Evolutionary conservation across 257 asterid genomes (phyloP).

Genomic region (Salvia hispanica): DNA sequence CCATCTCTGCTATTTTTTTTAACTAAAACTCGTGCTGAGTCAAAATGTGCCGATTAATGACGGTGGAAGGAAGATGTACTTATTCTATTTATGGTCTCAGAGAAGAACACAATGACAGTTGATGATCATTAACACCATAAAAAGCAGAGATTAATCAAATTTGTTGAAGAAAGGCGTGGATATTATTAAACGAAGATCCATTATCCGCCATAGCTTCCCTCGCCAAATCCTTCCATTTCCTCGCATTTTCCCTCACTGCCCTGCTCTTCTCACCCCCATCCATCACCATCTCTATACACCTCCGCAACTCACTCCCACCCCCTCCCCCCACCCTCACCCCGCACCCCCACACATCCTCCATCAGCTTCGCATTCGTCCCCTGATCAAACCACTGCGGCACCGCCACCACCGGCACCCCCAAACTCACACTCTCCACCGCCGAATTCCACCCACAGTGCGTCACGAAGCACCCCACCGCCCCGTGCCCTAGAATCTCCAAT

Average conservation of each 20-base stretch:
- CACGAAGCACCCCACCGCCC: slow-evolving; percentile 55
- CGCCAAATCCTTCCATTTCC: slow-evolving; percentile 42
- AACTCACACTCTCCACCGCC: slow-evolving; percentile 48
- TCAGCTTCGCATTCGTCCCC: slow-evolving; percentile 55
- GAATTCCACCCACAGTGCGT: slow-evolving; percentile 78
- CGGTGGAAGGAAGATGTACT: too few species aligned
- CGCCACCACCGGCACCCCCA: slow-evolving; percentile 53
- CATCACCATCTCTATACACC: slow-evolving; percentile 38
- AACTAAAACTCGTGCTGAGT: too few species aligned
- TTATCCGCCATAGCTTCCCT: slow-evolving; percentile 43
- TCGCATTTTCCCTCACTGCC: slow-evolving; percentile 42
- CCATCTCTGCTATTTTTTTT: too few species aligned
- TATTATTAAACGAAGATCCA: slow-evolving; percentile 48
- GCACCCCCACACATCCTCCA: slow-evolving; percentile 55
- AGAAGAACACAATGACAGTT: too few species aligned
- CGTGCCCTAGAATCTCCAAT: slow-evolving; percentile 51
- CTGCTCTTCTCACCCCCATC: slow-evolving; percentile 39
- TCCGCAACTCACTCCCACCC: slow-evolving; percentile 44
- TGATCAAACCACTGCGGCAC: slow-evolving; percentile 60
- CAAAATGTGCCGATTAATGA: too few species aligned
- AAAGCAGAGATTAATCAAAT: neutral
- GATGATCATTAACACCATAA: too few species aligned
- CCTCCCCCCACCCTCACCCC: slow-evolving; percentile 50
- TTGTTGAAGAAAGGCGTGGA: slow-evolving; percentile 33
- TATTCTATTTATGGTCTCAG: too few species aligned